Evolutionary conservation across 305 asterid genomes (phyloP).

Genomic region (Fraxinus xanthoxyloides): DNA sequence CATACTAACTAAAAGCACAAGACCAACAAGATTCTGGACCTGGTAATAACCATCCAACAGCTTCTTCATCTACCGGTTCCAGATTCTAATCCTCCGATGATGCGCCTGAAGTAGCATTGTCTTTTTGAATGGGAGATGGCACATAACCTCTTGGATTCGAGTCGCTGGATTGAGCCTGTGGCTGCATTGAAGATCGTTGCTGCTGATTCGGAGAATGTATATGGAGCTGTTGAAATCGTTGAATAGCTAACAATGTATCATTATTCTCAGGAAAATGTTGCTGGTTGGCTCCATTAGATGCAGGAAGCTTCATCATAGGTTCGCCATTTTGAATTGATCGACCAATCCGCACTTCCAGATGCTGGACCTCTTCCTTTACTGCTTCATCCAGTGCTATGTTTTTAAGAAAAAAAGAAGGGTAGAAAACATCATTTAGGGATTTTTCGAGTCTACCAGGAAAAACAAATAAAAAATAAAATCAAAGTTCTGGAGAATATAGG

Average conservation of each 20-base stretch:
- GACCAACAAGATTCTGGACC: neutral
- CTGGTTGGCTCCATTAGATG: constrained; percentile 11
- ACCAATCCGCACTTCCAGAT: constrained; percentile 46
- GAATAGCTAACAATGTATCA: constrained; percentile 22
- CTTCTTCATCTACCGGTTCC: neutral
- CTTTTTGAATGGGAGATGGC: neutral
- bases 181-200: neutral
- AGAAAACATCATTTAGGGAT: constrained; percentile 2
- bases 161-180: neutral
- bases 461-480: neutral
- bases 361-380: constrained; percentile 53
- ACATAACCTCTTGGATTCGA: neutral
- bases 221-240: constrained; percentile 27
- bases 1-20: neutral
- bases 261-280: constrained; percentile 13
- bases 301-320: constrained; percentile 21
- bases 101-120: neutral
- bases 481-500: neutral
- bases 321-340: constrained; percentile 29
- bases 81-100: neutral
- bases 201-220: constrained; percentile 25
- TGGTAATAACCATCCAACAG: neutral
- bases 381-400: constrained; percentile 44
- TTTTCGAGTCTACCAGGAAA: neutral
- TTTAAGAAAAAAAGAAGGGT: neutral